Conservation (phyloP, 1,284 basidiomycete species). For the Phellinidium pouzarii region DNA sequence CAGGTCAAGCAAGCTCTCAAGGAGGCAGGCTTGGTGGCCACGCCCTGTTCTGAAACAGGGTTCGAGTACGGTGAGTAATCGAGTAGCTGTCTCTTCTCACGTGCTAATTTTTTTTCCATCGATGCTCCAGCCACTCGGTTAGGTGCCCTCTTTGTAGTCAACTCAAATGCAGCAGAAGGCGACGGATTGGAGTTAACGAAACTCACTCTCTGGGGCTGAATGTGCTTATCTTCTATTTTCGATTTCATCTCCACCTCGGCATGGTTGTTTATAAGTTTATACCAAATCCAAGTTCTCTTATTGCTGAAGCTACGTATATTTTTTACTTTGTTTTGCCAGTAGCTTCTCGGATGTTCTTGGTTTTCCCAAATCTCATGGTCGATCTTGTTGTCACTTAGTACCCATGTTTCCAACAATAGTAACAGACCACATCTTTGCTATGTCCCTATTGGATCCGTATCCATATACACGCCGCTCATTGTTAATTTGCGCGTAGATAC, state of each 20-base stretch:
- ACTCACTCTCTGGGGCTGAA: conserved; percentile 41
- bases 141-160: conserved; percentile 41
- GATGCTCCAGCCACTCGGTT: conserved; percentile 35
- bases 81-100: background rate
- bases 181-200: conserved; percentile 34
- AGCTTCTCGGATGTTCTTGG: background rate
- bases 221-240: background rate
- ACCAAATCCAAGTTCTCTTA: background rate
- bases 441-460: background rate
- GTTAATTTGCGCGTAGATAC: background rate
- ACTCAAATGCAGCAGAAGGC: conserved; percentile 25
- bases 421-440: background rate
- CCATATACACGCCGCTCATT: background rate
- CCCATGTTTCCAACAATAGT: background rate
- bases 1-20: conserved; percentile 40
- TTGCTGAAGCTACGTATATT: background rate
- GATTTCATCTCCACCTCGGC: background rate
- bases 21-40: conserved; percentile 35
- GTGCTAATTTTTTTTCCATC: conserved; percentile 13
- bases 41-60: conserved; percentile 33
- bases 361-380: background rate
- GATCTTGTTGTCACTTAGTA: background rate
- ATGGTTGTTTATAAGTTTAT: background rate
- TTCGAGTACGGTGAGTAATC: conserved; percentile 32
- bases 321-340: background rate